Evolutionary conservation across 306 rosid species (phyloP).

Genomic region (Pterocarpus santalinus): DNA sequence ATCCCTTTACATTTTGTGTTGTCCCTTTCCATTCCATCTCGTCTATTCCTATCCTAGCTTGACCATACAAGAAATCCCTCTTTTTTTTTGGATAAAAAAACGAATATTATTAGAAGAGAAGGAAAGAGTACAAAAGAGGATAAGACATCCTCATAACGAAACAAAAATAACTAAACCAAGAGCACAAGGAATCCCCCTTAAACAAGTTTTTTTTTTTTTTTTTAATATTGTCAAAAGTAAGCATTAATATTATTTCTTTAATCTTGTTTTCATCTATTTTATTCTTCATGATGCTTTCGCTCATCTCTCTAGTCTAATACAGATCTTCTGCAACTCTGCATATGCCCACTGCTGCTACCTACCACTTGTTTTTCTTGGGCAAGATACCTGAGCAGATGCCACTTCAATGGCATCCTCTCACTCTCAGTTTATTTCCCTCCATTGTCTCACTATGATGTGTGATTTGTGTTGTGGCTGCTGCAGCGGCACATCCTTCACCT

Average conservation of each 20-base stretch:
- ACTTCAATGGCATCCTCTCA: background rate
- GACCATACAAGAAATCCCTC: background rate
- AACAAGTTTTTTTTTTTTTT: too few relatives aligned
- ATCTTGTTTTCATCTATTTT: background rate
- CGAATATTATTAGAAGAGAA: too few relatives aligned
- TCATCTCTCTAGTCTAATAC: background rate
- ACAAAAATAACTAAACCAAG: too few relatives aligned
- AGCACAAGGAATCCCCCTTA: background rate
- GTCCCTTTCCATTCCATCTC: background rate
- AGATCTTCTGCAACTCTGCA: background rate
- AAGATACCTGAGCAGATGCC: background rate
- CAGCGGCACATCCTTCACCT: background rate
- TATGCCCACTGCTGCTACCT: background rate
- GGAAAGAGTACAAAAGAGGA: too few relatives aligned
- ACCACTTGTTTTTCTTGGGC: background rate
- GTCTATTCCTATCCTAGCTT: background rate
- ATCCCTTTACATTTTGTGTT: too few relatives aligned
- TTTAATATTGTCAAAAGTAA: background rate
- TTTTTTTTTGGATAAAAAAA: background rate
- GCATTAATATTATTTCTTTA: background rate
- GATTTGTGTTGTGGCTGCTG: background rate
- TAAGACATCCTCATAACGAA: too few relatives aligned
- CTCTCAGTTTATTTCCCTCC: slow-evolving; percentile 1
- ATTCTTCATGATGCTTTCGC: slow-evolving; percentile 5
- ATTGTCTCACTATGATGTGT: background rate